These are phyloP conservation scores for Malbranchea zuffiana DNA, from an alignment of 2,329 filamentous ascomycete genomes.

Conservation along the genomic window DNA sequence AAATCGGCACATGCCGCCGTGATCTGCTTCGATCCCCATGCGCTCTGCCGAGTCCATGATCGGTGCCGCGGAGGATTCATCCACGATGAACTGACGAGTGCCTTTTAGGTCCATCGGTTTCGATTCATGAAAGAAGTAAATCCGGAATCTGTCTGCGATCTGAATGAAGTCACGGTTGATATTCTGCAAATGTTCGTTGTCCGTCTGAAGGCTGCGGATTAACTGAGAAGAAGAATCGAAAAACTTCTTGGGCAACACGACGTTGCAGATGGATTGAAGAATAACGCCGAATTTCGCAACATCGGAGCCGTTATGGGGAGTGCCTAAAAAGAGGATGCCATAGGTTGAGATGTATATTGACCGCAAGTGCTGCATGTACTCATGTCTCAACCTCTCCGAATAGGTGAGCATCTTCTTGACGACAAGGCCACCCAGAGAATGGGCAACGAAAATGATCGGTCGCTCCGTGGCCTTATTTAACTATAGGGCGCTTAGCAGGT, in stretches of 20 bases:
- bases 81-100: constrained; percentile 54
- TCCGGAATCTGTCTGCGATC: constrained; percentile 57
- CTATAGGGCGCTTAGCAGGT: constrained; percentile 17
- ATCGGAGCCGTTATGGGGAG: constrained; percentile 61
- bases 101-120: constrained; percentile 59
- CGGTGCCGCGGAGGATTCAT: constrained; percentile 58
- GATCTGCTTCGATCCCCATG: constrained; percentile 64
- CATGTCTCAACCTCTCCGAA: constrained; percentile 50
- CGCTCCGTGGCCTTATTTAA: constrained; percentile 42
- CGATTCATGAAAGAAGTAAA: constrained; percentile 68
- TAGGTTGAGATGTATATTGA: constrained; percentile 65
- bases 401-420: constrained; percentile 60
- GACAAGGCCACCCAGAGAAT: constrained; percentile 62
- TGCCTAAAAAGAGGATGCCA: constrained; percentile 65
- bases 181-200: constrained; percentile 62
- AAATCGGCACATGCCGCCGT: constrained; percentile 64
- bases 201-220: constrained; percentile 57
- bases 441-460: constrained; percentile 65
- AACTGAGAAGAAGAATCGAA: constrained; percentile 58
- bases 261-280: constrained; percentile 56
- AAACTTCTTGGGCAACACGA: constrained; percentile 53
- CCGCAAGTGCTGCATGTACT: constrained; percentile 52
- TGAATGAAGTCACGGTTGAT: constrained; percentile 65
- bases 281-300: constrained; percentile 57
- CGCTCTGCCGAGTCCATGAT: constrained; percentile 58